phyloP scores from a whole-genome alignment of 1,139 yeast genomes.

The Ashbya aceris region DNA sequence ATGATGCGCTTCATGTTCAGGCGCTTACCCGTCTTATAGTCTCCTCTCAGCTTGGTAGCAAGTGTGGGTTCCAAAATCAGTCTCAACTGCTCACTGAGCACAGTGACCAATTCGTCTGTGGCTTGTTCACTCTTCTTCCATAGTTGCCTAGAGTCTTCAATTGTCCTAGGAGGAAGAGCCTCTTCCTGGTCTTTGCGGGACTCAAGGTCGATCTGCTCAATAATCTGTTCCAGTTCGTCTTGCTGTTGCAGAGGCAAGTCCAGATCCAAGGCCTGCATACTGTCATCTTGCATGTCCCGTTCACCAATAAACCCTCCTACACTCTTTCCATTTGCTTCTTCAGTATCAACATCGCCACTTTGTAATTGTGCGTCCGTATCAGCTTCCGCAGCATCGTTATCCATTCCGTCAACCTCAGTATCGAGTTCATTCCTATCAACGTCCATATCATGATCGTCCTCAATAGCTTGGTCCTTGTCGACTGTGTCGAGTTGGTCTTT shows the following conservation, averaged over 20 bases:
- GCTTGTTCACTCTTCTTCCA: slow-evolving; percentile 80
- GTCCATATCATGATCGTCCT: slow-evolving; percentile 39
- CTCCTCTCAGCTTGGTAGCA: slow-evolving; percentile 90
- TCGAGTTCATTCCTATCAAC: slow-evolving; percentile 20
- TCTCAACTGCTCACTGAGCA: slow-evolving; percentile 85
- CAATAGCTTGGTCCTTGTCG: slow-evolving; percentile 82
- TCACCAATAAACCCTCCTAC: slow-evolving; percentile 47
- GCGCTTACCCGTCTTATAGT: slow-evolving; percentile 94
- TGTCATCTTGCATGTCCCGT: slow-evolving; percentile 31
- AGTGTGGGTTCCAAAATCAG: slow-evolving; percentile 90
- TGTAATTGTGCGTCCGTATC: slow-evolving; percentile 13
- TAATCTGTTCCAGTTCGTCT: slow-evolving; percentile 30
- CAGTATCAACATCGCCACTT: slow-evolving; percentile 23
- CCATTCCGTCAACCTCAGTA: slow-evolving; percentile 10
- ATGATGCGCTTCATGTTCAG: slow-evolving; percentile 95
- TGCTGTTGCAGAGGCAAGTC: slow-evolving; percentile 32
- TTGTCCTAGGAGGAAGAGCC: slow-evolving; percentile 38
- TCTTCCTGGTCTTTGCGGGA: slow-evolving; percentile 20
- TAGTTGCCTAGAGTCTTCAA: slow-evolving; percentile 61
- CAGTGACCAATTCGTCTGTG: slow-evolving; percentile 79
- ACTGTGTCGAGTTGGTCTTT: slow-evolving; percentile 70
- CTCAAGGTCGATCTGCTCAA: slow-evolving; percentile 28
- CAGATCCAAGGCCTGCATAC: slow-evolving; percentile 28
- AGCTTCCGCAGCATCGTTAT: slow-evolving; percentile 16
- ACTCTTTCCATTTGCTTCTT: slow-evolving; percentile 45